phyloP scores from a whole-genome alignment of 345 rosid species.

The Murraya koenigii region DNA sequence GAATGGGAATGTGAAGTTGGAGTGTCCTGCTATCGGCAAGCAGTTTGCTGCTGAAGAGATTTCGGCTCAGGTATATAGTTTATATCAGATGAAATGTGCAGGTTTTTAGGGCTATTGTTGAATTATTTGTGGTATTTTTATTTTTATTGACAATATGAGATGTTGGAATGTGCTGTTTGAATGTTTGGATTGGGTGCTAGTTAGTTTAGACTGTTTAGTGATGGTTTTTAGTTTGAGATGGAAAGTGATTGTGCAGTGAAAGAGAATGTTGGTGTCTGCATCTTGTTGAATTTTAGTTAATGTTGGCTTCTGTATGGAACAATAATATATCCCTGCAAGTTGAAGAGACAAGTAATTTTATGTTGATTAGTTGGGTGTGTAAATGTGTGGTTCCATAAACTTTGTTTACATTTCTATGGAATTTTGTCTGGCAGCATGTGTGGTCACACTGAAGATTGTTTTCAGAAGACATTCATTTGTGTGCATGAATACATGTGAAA shows the following conservation, averaged over 20 bases:
- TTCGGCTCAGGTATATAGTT: constrained; percentile 79
- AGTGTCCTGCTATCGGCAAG: constrained; percentile 88
- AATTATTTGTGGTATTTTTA: no score
- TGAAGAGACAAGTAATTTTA: not conserved
- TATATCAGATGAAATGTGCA: not conserved
- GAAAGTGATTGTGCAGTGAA: not conserved
- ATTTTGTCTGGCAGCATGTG: not conserved
- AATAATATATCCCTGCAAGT: not conserved
- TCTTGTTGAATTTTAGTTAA: not conserved
- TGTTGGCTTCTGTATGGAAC: not conserved
- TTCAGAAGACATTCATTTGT: not conserved
- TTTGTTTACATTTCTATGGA: not conserved
- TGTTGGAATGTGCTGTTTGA: not conserved
- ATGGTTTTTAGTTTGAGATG: not conserved
- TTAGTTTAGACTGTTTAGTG: not conserved
- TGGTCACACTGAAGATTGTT: not conserved
- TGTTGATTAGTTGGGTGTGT: not conserved
- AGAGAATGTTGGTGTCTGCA: not conserved
- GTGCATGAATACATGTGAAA: no score
- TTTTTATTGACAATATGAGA: no score
- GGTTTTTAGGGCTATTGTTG: not conserved
- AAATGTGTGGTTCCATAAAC: no score
- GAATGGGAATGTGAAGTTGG: constrained; percentile 90
- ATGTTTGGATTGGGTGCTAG: not conserved
- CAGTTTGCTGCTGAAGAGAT: constrained; percentile 98